These are phyloP conservation scores for Orbilia javanica DNA, from an alignment of 2,329 filamentous ascomycete species.

Conservation along the genomic window DNA sequence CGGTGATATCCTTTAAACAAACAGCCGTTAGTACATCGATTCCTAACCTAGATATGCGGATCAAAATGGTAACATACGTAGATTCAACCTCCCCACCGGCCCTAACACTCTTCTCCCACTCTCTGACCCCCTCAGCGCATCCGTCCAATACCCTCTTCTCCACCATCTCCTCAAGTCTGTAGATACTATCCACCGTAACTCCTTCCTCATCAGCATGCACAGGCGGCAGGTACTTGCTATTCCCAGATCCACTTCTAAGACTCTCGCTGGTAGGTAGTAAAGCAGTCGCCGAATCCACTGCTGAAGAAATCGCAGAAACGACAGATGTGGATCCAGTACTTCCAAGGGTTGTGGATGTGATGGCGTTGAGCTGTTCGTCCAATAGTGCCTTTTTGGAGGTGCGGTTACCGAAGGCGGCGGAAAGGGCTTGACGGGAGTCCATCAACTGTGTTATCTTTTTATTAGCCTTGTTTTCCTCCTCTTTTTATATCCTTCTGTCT, in stretches of 20 bases:
- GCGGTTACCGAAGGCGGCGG: conserved; percentile 84
- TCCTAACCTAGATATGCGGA: neutral
- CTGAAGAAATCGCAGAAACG: conserved; percentile 44
- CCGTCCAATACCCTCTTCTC: conserved; percentile 40
- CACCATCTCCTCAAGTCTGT: conserved; percentile 52
- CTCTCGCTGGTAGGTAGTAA: conserved; percentile 51
- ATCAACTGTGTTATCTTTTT: conserved; percentile 27
- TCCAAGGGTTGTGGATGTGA: conserved; percentile 38
- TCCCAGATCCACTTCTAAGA: conserved; percentile 43
- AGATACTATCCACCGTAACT: conserved; percentile 46
- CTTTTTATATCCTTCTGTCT: too few species aligned
- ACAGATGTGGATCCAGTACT: conserved; percentile 27
- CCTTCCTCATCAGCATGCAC: conserved; percentile 48
- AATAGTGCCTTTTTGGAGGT: conserved; percentile 84
- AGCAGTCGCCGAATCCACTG: conserved; percentile 44
- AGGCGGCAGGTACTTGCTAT: conserved; percentile 55
- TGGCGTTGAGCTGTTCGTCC: conserved; percentile 65
- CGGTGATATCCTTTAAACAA: conserved; percentile 46
- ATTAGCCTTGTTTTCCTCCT: conserved; percentile 61
- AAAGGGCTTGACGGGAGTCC: conserved; percentile 73
- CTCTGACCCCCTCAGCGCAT: conserved; percentile 38
- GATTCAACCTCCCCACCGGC: conserved; percentile 40
- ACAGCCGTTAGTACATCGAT: neutral
- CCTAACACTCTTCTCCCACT: conserved; percentile 42
- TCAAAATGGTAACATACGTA: conserved; percentile 28